Evolutionary conservation across 805 yeast species (phyloP).

Genomic region (Cyberlindnera euphorbiae): DNA sequence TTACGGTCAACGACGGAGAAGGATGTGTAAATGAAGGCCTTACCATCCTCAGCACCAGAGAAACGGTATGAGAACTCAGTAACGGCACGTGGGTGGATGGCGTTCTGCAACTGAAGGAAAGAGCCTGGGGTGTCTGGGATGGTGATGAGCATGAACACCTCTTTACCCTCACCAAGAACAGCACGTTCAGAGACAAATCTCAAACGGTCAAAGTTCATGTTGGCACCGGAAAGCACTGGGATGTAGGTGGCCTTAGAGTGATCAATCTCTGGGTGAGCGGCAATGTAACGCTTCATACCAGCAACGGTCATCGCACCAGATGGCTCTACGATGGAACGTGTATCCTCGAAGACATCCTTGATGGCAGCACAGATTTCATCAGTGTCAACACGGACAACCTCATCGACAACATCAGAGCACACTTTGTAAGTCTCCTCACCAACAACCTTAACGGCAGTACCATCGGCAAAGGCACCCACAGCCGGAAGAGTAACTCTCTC

Average conservation of each 20-base stretch:
- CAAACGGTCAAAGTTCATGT: constrained; percentile 95
- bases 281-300: constrained; percentile 81
- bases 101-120: constrained; percentile 67
- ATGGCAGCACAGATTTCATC: constrained; percentile 97
- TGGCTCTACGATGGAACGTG: constrained; percentile 91
- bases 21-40: constrained; percentile 83
- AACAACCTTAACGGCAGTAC: constrained; percentile 87
- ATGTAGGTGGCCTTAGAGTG: constrained; percentile 69
- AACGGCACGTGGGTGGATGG: constrained; percentile 81
- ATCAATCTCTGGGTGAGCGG: constrained; percentile 61
- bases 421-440: constrained; percentile 92
- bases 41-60: constrained; percentile 38
- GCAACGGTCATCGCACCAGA: constrained; percentile 97
- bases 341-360: constrained; percentile 93
- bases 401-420: constrained; percentile 78
- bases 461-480: constrained; percentile 99
- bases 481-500: constrained; percentile 51
- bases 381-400: constrained; percentile 75
- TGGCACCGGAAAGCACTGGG: constrained; percentile 91
- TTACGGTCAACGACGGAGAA: constrained; percentile 77
- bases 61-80: constrained; percentile 94
- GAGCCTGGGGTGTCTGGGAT: constrained; percentile 94
- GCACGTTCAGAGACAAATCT: constrained; percentile 97
- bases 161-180: constrained; percentile 96
- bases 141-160: constrained; percentile 83